Percentiles rank a stretch among this genome's conserved stretches.
These are phyloP conservation scores for Irpex sp. DNA, from an alignment of 1,284 basidiomycete genomes.

Conservation along the genomic window DNA sequence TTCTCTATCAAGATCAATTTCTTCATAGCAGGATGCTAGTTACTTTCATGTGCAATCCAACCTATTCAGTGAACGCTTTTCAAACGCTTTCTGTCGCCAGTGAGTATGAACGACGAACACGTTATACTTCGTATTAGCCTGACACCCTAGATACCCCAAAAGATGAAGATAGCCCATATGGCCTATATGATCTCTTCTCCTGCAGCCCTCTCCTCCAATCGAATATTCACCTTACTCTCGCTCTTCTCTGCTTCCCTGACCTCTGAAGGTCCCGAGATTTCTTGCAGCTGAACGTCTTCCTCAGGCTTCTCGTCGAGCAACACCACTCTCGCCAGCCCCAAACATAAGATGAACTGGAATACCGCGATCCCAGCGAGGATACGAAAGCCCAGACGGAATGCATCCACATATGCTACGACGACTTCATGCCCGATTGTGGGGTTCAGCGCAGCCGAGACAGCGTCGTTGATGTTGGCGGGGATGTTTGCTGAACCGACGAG, in stretches of 20 bases:
- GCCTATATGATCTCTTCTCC: not conserved
- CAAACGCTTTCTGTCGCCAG: too few relatives aligned
- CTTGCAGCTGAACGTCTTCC: not conserved
- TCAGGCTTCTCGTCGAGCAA: not conserved
- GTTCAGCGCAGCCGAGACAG: conserved; percentile 13
- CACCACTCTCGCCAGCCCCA: conserved; percentile 13
- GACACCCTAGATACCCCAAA: not conserved
- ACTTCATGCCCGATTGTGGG: conserved; percentile 8
- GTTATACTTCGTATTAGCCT: too few relatives aligned
- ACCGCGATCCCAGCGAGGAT: conserved; percentile 17
- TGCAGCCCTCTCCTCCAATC: not conserved
- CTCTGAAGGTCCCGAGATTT: not conserved
- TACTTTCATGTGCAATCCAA: too few relatives aligned
- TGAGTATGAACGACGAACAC: not conserved
- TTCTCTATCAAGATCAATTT: not conserved
- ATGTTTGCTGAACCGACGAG: conserved; percentile 3
- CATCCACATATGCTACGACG: conserved; percentile 13
- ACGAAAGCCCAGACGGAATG: conserved; percentile 16
- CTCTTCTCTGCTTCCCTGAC: not conserved
- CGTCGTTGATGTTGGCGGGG: conserved; percentile 16
- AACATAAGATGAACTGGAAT: conserved; percentile 15
- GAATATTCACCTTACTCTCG: not conserved
- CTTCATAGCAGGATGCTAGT: not conserved
- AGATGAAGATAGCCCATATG: not conserved
- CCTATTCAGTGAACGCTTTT: too few relatives aligned